Conservation (phyloP, 768 basidiomycete genomes). For the Macrolepiota dolichaula region DNA sequence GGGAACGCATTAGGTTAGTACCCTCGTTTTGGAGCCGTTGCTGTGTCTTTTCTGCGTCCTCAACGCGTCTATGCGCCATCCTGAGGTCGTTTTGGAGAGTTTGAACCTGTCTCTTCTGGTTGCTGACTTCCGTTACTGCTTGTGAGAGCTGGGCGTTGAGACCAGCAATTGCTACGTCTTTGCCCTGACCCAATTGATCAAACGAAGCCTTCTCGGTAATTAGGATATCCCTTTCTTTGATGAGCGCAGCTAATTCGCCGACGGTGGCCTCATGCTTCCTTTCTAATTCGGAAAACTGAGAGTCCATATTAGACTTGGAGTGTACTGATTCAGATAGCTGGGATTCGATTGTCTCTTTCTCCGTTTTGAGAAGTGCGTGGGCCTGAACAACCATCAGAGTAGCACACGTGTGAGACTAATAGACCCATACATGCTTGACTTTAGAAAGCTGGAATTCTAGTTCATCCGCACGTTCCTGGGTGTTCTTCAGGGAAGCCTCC, state of each 20-base stretch:
- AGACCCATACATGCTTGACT: conserved; percentile 60
- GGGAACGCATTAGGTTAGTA: conserved; percentile 69
- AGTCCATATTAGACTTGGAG: conserved; percentile 44
- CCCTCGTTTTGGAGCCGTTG: conserved; percentile 77
- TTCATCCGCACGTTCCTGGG: conserved; percentile 79
- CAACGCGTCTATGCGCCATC: conserved; percentile 60
- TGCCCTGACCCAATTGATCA: conserved; percentile 41
- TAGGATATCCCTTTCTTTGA: conserved; percentile 46
- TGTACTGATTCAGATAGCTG: conserved; percentile 39
- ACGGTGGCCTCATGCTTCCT: conserved; percentile 34
- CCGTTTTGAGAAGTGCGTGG: conserved; percentile 53
- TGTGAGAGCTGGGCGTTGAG: conserved; percentile 59
- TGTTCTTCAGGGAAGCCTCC: conserved; percentile 70
- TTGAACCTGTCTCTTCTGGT: conserved; percentile 54
- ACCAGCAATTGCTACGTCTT: conserved; percentile 43
- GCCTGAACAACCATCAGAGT: conserved; percentile 32
- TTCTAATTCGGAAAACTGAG: conserved; percentile 45
- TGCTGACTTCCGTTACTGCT: conserved; percentile 49
- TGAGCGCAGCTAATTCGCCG: conserved; percentile 39
- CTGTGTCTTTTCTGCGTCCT: conserved; percentile 70
- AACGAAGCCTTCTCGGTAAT: conserved; percentile 47
- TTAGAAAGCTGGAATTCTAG: conserved; percentile 81
- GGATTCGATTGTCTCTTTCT: conserved; percentile 54
- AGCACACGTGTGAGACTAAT: background rate
- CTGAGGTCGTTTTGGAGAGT: conserved; percentile 64